Evolutionary conservation across 805 yeast species (phyloP), one percentile per base, ranked within the genome.

Genomic region (Lachancea meyersii): DNA sequence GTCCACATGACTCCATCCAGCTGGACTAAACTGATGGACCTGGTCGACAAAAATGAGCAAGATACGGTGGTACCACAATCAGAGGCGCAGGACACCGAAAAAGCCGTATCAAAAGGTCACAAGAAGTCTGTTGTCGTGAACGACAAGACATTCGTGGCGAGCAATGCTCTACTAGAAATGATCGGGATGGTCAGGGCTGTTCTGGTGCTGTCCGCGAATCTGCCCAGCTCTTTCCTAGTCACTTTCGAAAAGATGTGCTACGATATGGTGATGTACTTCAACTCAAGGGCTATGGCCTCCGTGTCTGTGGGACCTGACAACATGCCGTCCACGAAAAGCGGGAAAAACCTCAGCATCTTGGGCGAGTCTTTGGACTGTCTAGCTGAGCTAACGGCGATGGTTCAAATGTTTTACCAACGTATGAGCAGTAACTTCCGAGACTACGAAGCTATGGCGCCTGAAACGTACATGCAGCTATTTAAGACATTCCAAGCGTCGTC

Each of bases 121-220:
- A 60, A 65, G 41, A 63, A 68, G 47, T 65, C 72, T 1, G 63
- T 65, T 27, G 70, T 72, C 35, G 73, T 81, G 31, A 77, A 72
- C 17, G 77, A 74, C 31, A 71, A 73, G 42, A 73, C 81, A 0
- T 77, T 74, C 52, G 79, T 77, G 30, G 75, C 81, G 1, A 76
- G 83, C 31, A 69, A 69, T n/a, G 68, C 81, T 0, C 63, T 72
- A 5, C 55, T 69, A 4, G 54, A 61, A 4, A 50, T 75, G 6
- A 57, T 79, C 17, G 48, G 52, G 3, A 50, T 67, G 9, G 54
- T 81, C 2, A 73, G 71, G 39, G 79, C 75, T 38, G 75, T 82
- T 40, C 58, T 84, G 23, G 70, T 76, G 1, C 66, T 88, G 14
- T 67, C 77, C 16, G 69, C 72, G 19, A 73, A 77, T 24, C 75